Conservation (phyloP, 805 yeast genomes). For the Kodamaea hsintzibuensis region DNA sequence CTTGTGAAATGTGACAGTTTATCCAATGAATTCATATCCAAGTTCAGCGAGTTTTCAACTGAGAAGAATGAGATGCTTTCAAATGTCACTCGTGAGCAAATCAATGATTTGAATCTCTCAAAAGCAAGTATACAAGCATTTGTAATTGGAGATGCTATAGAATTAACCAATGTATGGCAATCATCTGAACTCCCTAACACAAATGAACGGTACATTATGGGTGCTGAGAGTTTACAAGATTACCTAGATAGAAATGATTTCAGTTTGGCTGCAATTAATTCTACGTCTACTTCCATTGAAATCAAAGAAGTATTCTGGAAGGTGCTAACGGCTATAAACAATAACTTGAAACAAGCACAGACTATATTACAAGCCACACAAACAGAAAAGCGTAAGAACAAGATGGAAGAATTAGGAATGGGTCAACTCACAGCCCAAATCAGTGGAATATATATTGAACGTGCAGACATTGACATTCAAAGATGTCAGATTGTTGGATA, state of each 20-base stretch:
- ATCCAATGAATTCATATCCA: slow-evolving; percentile 1
- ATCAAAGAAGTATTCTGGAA: slow-evolving; percentile 32
- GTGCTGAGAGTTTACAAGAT: slow-evolving; percentile 46
- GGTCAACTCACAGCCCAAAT: slow-evolving; percentile 38
- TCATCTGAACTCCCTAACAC: slow-evolving; percentile 22
- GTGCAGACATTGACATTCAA: slow-evolving; percentile 55
- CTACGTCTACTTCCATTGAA: background rate
- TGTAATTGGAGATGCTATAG: slow-evolving; percentile 22
- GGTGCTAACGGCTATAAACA: slow-evolving; percentile 38
- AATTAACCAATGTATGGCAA: slow-evolving; percentile 37
- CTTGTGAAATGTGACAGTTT: background rate
- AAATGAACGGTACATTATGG: slow-evolving; percentile 41
- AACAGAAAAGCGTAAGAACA: slow-evolving; percentile 13
- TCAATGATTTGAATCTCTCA: slow-evolving; percentile 32
- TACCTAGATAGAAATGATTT: slow-evolving; percentile 39
- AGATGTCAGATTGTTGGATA: slow-evolving; percentile 36
- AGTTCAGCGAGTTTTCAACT: slow-evolving; percentile 18
- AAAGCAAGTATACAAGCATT: slow-evolving; percentile 31
- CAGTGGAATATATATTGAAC: slow-evolving; percentile 45
- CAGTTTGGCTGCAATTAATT: slow-evolving; percentile 3
- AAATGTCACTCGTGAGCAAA: slow-evolving; percentile 26
- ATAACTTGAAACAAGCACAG: slow-evolving; percentile 40
- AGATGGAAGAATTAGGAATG: slow-evolving; percentile 23
- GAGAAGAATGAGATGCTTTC: slow-evolving; percentile 25
- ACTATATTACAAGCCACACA: slow-evolving; percentile 20